phyloP scores from a whole-genome alignment of 2,329 filamentous ascomycete species.

The Colletotrichum sp. region DNA sequence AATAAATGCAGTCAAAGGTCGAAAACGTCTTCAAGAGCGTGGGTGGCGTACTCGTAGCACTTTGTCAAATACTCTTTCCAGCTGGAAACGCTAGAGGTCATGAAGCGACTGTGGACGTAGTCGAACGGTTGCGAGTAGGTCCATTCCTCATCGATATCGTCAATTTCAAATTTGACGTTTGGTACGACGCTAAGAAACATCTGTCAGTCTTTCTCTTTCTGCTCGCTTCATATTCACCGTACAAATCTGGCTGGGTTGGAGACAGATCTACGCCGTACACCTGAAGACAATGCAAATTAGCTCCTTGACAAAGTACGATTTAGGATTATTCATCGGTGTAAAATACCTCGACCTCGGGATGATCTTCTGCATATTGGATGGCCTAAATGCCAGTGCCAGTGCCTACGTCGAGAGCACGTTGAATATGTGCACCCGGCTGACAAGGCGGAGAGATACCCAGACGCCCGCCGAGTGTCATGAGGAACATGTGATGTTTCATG shows the following conservation, averaged over 20 bases:
- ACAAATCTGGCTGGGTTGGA: not conserved
- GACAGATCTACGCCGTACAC: not conserved
- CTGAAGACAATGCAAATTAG: not conserved
- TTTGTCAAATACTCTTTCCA: slow-evolving; percentile 40
- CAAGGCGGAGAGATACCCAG: not conserved
- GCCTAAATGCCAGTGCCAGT: not conserved
- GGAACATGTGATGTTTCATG: not conserved
- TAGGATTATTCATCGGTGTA: too few species aligned
- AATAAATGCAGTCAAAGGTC: accelerated
- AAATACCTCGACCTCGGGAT: not conserved
- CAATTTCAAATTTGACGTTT: slow-evolving; percentile 48
- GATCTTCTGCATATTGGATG: not conserved
- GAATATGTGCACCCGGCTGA: accelerated
- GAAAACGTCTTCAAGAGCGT: accelerated
- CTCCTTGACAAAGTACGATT: not conserved
- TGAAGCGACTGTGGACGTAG: slow-evolving; percentile 27
- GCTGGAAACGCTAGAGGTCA: slow-evolving; percentile 25
- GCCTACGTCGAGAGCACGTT: not conserved
- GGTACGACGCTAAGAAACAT: slow-evolving; percentile 36
- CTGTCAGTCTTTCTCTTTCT: not conserved
- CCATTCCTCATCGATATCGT: slow-evolving; percentile 39
- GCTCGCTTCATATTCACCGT: not conserved
- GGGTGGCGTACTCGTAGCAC: slow-evolving; percentile 29
- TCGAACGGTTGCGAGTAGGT: slow-evolving; percentile 34
- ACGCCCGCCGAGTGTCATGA: not conserved